Evolutionary conservation across 2,329 filamentous ascomycete species (phyloP).

Genomic region (Myriangium duriaei): DNA sequence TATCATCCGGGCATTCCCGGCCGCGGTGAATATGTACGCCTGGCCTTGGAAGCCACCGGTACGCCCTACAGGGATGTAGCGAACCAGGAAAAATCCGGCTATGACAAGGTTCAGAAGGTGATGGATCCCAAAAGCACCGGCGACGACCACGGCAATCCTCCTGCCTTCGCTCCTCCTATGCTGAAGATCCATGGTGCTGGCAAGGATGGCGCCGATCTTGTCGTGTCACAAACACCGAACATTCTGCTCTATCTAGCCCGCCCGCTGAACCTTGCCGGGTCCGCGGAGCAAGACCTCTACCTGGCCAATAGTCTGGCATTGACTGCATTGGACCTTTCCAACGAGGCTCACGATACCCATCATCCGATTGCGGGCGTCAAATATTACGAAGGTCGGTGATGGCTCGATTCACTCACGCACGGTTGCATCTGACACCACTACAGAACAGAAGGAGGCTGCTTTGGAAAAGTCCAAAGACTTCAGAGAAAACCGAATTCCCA

Average conservation of each 20-base stretch:
- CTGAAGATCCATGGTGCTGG: constrained; percentile 40
- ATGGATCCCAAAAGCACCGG: constrained; percentile 33
- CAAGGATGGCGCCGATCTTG: constrained; percentile 41
- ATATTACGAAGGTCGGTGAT: constrained; percentile 47
- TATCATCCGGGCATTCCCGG: constrained; percentile 64
- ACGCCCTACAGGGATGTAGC: constrained; percentile 52
- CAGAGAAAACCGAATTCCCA: constrained; percentile 51
- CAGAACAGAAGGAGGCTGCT: constrained; percentile 57
- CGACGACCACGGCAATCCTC: constrained; percentile 46
- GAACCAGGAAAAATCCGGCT: constrained; percentile 38
- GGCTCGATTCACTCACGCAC: background rate
- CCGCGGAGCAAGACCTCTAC: constrained; percentile 38
- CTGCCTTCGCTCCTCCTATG: constrained; percentile 53
- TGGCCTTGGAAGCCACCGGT: constrained; percentile 57
- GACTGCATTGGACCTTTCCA: constrained; percentile 59
- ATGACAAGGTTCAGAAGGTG: constrained; percentile 38
- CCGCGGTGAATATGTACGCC: constrained; percentile 60
- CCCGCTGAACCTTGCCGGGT: constrained; percentile 43
- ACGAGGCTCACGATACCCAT: constrained; percentile 64
- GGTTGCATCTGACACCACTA: background rate
- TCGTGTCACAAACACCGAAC: constrained; percentile 58
- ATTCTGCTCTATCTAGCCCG: constrained; percentile 60
- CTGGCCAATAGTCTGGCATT: constrained; percentile 51
- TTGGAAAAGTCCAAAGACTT: constrained; percentile 46
- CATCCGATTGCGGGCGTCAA: constrained; percentile 50